Evolutionary conservation across 805 yeast genomes (phyloP), one percentile per base, ranked within the genome.

Genomic region (Hermanozyma aechmeae): DNA sequence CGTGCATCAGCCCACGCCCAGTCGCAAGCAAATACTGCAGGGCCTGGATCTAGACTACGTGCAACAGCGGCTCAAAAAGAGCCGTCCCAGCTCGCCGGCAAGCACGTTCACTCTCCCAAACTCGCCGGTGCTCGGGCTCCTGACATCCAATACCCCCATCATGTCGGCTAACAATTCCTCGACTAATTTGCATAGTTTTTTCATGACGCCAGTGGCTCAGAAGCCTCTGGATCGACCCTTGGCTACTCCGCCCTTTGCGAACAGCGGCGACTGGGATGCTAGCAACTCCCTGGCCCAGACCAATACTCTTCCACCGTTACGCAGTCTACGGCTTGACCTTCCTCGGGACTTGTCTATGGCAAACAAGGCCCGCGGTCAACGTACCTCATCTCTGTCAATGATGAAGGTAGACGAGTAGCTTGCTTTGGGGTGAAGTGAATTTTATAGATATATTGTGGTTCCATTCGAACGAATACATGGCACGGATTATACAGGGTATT

Each of bases 21-120:
- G 39, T 15, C 27, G 42, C 13, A 24, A 43, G 11, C 46, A 39
- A 15, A 35, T 40, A 4, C 44, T 56, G 16, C 67, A 69, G 29
- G 68, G 65, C 31, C 53, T 69, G 6, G 73, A 68, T 34, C 46
- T 70, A 28, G 73, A 65, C 31, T 64, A 63, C 33, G 66, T 65
- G 29, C 63, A 58, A 32, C 63, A 56, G 31, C 48, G 59, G 23
- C 51, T 59, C 30, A 69, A 69, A 42, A 62, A 57, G 38, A 65
- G 72, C 20, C 48, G 75, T 38, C 74, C 76, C 15, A 68, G 66
- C 46, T 64, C 71, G 8, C 75, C 75, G n/a, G n/a, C 39, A 3
- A 32, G 26, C 19, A 51, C 47, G 15, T 61, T 60, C 42, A 57
- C 68, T 3, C 42, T 62, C 20, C 69, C 69, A 6, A 61, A 60